Evolutionary conservation across 768 basidiomycete species (phyloP).

Genomic region (Serendipita sp.): DNA sequence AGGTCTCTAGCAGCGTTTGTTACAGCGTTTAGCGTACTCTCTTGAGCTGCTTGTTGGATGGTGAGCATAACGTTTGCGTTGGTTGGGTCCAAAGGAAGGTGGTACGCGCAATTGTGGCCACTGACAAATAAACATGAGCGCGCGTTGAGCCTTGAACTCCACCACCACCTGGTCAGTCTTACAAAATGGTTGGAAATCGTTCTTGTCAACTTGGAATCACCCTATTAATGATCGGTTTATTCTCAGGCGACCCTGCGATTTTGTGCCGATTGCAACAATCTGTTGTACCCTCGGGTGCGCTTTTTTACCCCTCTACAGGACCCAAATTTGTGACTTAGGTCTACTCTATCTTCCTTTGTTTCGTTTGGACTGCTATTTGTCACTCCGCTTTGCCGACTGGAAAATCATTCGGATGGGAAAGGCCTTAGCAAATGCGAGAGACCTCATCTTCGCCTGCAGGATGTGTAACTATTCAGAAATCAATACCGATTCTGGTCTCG

Average conservation of each 20-base stretch:
- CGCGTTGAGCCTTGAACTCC: background rate
- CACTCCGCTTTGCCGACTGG: background rate
- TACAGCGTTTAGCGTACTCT: background rate
- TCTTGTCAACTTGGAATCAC: background rate
- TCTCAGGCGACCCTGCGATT: slow-evolving; percentile 64
- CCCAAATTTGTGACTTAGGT: too few species aligned
- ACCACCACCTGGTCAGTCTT: background rate
- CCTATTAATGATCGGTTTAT: background rate
- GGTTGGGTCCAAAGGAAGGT: background rate
- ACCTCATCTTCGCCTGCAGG: slow-evolving; percentile 81
- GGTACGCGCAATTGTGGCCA: background rate
- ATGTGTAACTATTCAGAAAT: slow-evolving; percentile 81
- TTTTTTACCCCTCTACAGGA: background rate
- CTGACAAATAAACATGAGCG: background rate
- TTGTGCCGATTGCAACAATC: slow-evolving; percentile 90
- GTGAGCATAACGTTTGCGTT: background rate
- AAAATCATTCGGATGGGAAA: slow-evolving; percentile 22
- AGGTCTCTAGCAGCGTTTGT: background rate
- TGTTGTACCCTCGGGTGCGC: slow-evolving; percentile 54
- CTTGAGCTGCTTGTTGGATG: slow-evolving; percentile 2
- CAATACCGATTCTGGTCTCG: slow-evolving; percentile 63
- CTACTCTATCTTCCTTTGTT: background rate
- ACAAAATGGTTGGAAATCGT: background rate
- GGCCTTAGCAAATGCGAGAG: slow-evolving; percentile 69
- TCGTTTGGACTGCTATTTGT: background rate